Evolutionary conservation across 441 rosid species (phyloP).

Genomic region (Adansonia madagascariensis): DNA sequence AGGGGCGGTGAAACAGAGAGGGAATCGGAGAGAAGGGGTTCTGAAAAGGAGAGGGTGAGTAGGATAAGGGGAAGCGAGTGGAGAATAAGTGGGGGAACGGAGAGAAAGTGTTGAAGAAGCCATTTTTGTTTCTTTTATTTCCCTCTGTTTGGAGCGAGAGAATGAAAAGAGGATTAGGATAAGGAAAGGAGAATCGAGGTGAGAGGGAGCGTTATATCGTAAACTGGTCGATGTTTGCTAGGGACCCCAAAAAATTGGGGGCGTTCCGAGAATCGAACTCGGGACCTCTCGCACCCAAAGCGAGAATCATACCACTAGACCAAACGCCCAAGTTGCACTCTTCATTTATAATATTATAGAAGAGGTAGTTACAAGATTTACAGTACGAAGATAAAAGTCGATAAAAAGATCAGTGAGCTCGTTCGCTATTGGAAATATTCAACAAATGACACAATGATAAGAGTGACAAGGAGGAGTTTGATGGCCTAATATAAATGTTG

Average conservation of each 20-base stretch:
- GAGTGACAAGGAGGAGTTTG: no score
- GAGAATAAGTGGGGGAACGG: constrained; percentile 33
- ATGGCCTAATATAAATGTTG: no score
- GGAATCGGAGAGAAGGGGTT: constrained; percentile 35
- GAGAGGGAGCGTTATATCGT: no score
- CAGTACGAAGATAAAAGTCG: no score
- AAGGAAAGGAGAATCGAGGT: no score
- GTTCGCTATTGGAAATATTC: no score
- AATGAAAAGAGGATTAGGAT: background rate
- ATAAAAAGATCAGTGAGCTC: no score
- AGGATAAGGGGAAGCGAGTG: constrained; percentile 29
- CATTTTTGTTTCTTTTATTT: constrained; percentile 29
- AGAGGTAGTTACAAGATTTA: no score
- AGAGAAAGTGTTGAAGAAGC: constrained; percentile 46
- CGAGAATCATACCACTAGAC: constrained; percentile 91
- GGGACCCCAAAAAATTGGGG: constrained; percentile 32
- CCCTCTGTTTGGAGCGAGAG: background rate
- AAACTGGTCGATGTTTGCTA: no score
- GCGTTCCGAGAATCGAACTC: constrained; percentile 86
- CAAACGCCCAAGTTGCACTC: constrained; percentile 16
- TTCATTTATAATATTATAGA: no score
- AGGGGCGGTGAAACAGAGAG: constrained; percentile 25
- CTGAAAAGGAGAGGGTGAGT: constrained; percentile 30
- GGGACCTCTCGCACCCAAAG: constrained; percentile 88
- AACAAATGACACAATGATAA: no score